phyloP scores from a whole-genome alignment of 768 basidiomycete species.

The Serendipita sp. region DNA sequence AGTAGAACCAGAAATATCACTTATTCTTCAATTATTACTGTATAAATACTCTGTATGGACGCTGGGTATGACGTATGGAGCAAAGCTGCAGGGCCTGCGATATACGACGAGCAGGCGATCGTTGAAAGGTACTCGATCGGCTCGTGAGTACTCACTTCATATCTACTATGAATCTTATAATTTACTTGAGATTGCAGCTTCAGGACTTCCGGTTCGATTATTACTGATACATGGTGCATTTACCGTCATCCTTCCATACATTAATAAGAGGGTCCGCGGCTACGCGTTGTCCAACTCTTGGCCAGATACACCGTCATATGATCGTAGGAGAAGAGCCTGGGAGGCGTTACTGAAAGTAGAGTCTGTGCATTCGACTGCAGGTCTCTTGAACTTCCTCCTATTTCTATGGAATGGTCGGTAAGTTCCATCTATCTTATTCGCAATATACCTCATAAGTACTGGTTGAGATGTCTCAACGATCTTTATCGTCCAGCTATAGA shows the following conservation, averaged over 20 bases:
- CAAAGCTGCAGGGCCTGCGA: constrained; percentile 60
- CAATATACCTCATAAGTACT: neutral
- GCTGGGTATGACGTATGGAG: constrained; percentile 65
- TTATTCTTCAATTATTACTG: constrained; percentile 53
- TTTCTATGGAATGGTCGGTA: constrained; percentile 83
- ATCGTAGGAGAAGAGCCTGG: constrained; percentile 62
- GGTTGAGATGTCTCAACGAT: neutral
- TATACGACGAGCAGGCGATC: constrained; percentile 25
- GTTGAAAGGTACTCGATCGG: constrained; percentile 23
- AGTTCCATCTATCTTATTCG: constrained; percentile 17
- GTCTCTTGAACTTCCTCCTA: constrained; percentile 57
- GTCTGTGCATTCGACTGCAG: constrained; percentile 43
- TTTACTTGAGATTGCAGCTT: constrained; percentile 28
- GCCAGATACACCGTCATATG: constrained; percentile 78
- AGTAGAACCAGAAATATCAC: constrained; percentile 57
- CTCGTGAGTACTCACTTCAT: constrained; percentile 8
- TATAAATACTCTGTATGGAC: constrained; percentile 80
- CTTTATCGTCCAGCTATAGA: constrained; percentile 46
- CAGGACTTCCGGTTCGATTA: constrained; percentile 44
- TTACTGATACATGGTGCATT: constrained; percentile 53
- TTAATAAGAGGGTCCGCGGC: constrained; percentile 54
- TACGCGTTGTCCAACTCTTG: constrained; percentile 72
- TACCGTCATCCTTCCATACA: constrained; percentile 62
- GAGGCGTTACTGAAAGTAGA: constrained; percentile 48
- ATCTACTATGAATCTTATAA: constrained; percentile 16